Evolutionary conservation across 306 rosid genomes (phyloP).

Genomic region (Vigna radiata): DNA sequence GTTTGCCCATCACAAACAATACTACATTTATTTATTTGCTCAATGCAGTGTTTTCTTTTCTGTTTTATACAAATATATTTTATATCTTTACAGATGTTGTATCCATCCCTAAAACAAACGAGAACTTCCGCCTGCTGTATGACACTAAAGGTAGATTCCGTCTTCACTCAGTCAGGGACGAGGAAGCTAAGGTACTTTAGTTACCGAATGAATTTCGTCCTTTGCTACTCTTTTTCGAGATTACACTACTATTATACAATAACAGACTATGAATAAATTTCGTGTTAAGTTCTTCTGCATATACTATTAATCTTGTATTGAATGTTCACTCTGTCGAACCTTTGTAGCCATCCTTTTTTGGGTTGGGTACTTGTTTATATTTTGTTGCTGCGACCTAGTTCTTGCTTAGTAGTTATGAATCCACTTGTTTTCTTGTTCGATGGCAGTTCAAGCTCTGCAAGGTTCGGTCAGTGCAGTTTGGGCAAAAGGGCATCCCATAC

Average conservation of each 20-base stretch:
- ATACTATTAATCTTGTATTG: neutral
- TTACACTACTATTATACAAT: neutral
- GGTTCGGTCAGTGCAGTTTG: conserved; percentile 37
- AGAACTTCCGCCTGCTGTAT: conserved; percentile 32
- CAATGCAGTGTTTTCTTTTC: neutral
- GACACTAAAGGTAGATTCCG: conserved; percentile 37
- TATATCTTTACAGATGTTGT: conserved; percentile 20
- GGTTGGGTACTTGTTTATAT: neutral
- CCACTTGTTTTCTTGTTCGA: neutral
- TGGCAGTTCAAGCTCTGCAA: conserved; percentile 35
- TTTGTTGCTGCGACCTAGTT: neutral
- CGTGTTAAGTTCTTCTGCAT: neutral
- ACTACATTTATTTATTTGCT: neutral
- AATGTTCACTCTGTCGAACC: neutral
- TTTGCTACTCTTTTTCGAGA: neutral
- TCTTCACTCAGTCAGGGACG: conserved; percentile 35
- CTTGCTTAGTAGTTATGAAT: neutral
- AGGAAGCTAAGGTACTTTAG: conserved; percentile 30
- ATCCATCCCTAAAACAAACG: conserved; percentile 35
- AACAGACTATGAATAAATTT: neutral
- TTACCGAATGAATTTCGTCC: neutral
- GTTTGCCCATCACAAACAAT: neutral
- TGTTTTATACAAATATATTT: neutral
- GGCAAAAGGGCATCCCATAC: conserved; percentile 38
- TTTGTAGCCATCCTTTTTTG: neutral